Evolutionary conservation across 2,329 filamentous ascomycete genomes (phyloP).

Genomic region (Fusarium liriodendri): DNA sequence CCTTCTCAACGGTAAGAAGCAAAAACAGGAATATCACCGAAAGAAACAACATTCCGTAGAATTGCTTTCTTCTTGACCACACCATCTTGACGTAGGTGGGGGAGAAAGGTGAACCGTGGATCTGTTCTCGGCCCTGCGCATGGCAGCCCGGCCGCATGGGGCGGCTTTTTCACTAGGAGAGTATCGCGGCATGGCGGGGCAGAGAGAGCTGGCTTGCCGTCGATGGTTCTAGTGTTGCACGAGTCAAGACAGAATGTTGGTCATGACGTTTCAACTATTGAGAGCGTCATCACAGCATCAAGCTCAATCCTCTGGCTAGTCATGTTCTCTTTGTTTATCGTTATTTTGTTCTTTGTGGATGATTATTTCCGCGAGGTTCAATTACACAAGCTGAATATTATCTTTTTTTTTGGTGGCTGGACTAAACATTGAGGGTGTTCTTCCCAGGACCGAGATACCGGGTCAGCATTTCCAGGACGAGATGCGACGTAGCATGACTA

Average conservation of each 20-base stretch:
- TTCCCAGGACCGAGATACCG: background rate
- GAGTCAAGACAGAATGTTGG: conserved; percentile 20
- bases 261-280: background rate
- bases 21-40: background rate
- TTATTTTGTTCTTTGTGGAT: background rate
- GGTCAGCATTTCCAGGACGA: background rate
- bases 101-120: background rate
- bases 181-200: background rate
- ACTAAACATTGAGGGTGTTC: background rate
- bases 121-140: conserved; percentile 27
- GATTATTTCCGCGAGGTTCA: conserved; percentile 5
- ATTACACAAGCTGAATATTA: background rate
- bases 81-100: conserved; percentile 18
- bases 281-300: conserved; percentile 19
- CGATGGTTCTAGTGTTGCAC: background rate
- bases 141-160: background rate
- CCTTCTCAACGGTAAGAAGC: background rate
- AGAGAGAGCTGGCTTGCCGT: too few relatives aligned
- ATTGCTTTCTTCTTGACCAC: conserved; percentile 7
- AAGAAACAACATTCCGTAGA: background rate
- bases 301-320: conserved; percentile 7
- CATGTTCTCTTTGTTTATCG: background rate
- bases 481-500: background rate
- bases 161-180: conserved; percentile 6
- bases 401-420: background rate